These are phyloP conservation scores for Russula olivacea DNA, from an alignment of 768 basidiomycete genomes.

Conservation along the genomic window DNA sequence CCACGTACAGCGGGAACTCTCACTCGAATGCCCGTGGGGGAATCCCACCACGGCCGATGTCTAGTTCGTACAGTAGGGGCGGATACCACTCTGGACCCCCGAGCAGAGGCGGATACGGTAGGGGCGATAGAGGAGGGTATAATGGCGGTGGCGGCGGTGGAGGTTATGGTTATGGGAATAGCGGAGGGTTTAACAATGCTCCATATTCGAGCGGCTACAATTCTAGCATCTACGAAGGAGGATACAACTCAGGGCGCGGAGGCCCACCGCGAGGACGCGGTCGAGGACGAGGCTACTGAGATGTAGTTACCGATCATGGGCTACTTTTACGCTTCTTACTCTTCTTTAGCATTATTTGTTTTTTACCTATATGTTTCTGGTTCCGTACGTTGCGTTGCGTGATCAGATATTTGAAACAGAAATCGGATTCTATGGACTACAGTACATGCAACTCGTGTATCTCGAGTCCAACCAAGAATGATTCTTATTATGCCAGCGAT, in stretches of 20 bases:
- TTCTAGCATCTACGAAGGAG: slow-evolving; percentile 25
- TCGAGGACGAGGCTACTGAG: slow-evolving; percentile 23
- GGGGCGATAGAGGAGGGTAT: slow-evolving; percentile 29
- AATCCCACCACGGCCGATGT: slow-evolving; percentile 11
- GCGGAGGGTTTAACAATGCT: slow-evolving; percentile 30
- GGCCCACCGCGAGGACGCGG: slow-evolving; percentile 22
- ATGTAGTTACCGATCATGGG: not conserved
- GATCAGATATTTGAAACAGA: not conserved
- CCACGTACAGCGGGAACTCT: slow-evolving; percentile 8
- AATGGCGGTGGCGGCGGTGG: slow-evolving; percentile 30
- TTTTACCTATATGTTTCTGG: not conserved
- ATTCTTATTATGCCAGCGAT: not conserved
- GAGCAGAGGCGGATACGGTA: slow-evolving; percentile 34
- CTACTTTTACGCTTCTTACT: not conserved
- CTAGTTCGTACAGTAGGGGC: slow-evolving; percentile 18
- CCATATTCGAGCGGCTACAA: slow-evolving; percentile 9
- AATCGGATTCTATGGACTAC: not conserved
- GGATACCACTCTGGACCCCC: slow-evolving; percentile 25
- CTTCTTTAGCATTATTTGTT: not conserved
- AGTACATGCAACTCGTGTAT: not conserved
- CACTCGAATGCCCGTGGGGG: slow-evolving; percentile 21
- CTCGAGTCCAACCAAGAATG: not conserved
- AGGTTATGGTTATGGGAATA: slow-evolving; percentile 36
- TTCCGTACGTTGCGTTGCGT: not conserved
- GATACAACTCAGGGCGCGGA: slow-evolving; percentile 26